These are phyloP conservation scores for Parascedosporium putredinis DNA, from an alignment of 2,329 filamentous ascomycete species.

Conservation along the genomic window DNA sequence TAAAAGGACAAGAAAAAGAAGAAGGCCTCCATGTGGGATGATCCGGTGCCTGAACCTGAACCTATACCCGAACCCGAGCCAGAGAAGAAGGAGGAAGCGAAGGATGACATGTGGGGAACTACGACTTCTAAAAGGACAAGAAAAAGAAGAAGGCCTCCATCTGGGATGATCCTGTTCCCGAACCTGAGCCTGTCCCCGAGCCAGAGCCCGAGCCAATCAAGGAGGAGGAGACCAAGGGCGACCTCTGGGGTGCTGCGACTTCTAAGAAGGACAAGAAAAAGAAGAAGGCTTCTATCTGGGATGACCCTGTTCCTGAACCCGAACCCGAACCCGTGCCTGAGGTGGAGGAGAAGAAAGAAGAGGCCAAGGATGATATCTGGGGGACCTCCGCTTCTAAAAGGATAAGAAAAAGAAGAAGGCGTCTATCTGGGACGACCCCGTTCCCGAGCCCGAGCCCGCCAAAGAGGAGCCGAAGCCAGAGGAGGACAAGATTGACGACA, in stretches of 20 bases:
- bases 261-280: slow-evolving; percentile 26
- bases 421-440: slow-evolving; percentile 13
- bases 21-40: slow-evolving; percentile 8
- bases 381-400: slow-evolving; percentile 17
- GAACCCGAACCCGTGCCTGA: slow-evolving; percentile 14
- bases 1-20: slow-evolving; percentile 22
- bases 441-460: slow-evolving; percentile 16
- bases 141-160: slow-evolving; percentile 15
- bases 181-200: slow-evolving; percentile 17
- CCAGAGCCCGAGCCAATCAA: slow-evolving; percentile 11
- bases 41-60: not conserved
- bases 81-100: slow-evolving; percentile 3
- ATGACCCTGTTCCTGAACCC: not conserved
- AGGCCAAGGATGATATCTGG: not conserved
- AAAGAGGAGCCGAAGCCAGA: not conserved
- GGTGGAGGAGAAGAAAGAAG: slow-evolving; percentile 10
- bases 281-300: not conserved
- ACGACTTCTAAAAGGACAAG: slow-evolving; percentile 25
- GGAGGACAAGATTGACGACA: slow-evolving; percentile 11
- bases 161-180: slow-evolving; percentile 14
- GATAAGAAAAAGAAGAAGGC: slow-evolving; percentile 26
- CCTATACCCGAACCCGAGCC: slow-evolving; percentile 1
- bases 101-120: slow-evolving; percentile 19
- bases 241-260: slow-evolving; percentile 19
- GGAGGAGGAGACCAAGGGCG: slow-evolving; percentile 9